Evolutionary conservation across 257 asterid species (phyloP).

Genomic region (Mentha longifolia): DNA sequence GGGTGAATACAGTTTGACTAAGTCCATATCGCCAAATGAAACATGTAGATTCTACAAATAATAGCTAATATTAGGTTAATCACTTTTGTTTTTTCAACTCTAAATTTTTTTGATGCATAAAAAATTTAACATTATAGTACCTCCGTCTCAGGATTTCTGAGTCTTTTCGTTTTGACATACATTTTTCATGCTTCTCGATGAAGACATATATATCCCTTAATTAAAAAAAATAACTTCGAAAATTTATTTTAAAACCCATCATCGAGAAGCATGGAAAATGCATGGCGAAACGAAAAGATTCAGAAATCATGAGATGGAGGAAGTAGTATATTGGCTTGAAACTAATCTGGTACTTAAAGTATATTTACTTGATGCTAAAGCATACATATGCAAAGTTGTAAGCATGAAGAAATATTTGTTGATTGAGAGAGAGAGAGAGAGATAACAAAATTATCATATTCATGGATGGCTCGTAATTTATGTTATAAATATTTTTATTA

Average conservation of each 20-base stretch:
- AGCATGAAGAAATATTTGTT: background rate
- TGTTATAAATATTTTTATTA: too few species aligned
- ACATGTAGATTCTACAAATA: background rate
- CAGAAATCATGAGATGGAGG: too few species aligned
- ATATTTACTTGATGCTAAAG: background rate
- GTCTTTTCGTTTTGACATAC: too few species aligned
- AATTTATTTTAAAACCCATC: too few species aligned
- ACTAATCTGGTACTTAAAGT: background rate
- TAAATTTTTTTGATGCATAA: background rate
- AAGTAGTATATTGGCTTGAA: background rate
- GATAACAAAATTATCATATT: background rate
- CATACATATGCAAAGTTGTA: conserved; percentile 6
- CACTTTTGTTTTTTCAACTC: background rate
- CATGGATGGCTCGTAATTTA: background rate
- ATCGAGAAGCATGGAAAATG: too few species aligned
- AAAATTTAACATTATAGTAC: background rate
- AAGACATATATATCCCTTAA: too few species aligned
- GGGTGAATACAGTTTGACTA: background rate
- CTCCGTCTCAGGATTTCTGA: too few species aligned
- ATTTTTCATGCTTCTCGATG: too few species aligned
- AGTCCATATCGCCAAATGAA: background rate
- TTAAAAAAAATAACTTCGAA: too few species aligned
- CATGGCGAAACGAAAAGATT: too few species aligned
- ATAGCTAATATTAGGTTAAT: background rate
- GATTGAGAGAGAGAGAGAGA: background rate